These are phyloP conservation scores for Theileria parva DNA, from an alignment of 169 alveolate species.

Conservation along the genomic window DNA sequence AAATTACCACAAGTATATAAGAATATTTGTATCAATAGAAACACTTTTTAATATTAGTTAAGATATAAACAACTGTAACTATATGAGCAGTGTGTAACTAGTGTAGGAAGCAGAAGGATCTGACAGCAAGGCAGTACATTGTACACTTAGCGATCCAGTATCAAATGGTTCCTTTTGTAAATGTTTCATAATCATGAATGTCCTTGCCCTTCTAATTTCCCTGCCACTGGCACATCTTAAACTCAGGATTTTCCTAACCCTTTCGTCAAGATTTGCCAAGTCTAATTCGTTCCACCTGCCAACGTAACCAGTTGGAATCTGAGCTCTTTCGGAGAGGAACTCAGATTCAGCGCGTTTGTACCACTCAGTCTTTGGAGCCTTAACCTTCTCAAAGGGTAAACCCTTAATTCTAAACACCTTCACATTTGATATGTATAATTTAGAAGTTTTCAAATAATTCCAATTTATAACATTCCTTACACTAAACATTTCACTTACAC, in stretches of 20 bases:
- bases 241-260: conserved; percentile 67
- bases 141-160: conserved; percentile 80
- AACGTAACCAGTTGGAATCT: conserved; percentile 77
- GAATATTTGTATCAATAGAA: neutral
- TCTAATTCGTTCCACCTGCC: conserved; percentile 81
- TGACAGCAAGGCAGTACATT: conserved; percentile 34
- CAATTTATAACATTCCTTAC: conserved; percentile 18
- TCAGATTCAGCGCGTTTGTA: conserved; percentile 82
- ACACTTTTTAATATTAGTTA: too few species aligned
- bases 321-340: conserved; percentile 80
- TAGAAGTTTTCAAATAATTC: conserved; percentile 12
- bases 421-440: conserved; percentile 73
- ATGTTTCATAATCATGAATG: conserved; percentile 67
- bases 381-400: conserved; percentile 76
- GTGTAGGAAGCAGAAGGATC: neutral
- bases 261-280: conserved; percentile 66
- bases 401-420: conserved; percentile 82
- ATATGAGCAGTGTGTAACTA: neutral
- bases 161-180: conserved; percentile 80
- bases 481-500: neutral
- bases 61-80: too few species aligned
- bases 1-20: neutral
- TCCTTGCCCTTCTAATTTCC: conserved; percentile 63
- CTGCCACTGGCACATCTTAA: conserved; percentile 73
- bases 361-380: conserved; percentile 87